Evolutionary conservation across 176 grass and related monocot species (phyloP), one percentile per base, ranked within the genome.

Genomic region (Musa itinerans): DNA sequence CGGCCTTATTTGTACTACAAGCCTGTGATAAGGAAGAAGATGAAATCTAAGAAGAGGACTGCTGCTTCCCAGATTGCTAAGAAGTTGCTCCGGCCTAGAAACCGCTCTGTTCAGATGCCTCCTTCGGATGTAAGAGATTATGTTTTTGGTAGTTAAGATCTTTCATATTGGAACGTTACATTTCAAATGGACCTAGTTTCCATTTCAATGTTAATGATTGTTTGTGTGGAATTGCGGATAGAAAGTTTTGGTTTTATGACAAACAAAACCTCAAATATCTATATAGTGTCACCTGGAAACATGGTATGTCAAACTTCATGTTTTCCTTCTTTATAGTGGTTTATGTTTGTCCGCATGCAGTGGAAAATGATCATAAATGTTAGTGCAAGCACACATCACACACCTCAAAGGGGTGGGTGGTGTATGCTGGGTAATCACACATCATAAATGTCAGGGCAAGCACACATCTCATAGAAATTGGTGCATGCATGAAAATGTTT

Each of bases 41-140:
- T 95, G 19, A 94, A 94, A 61, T 78, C 93, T 1, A 99, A 95
- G 85, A 99, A 83, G 86, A 88, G 91, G 74, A 86, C 91, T 12
- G 78, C 96, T 11, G 91, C 96, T 16, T 87, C 90, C 10, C 90
- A 94, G 83, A 99, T 99, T 77, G 96, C 83, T 52, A 99, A 99
- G 80, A 99, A 95, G 85, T 61, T 99, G 26, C 89, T 99, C 74
- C 79, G 73, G 11, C 85, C 85, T 23, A 71, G 85, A 50, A 95
- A 84, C 50, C 63, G 86, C 27, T 63, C 83, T 59, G 74, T 78
- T 10, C 74, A 83, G 58, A 72, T 79, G 11, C 79, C 92, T 4
- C 86, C 91, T 0, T 73, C 85, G 0, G 91, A 99, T 83, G 96
- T 99, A 91, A 94, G 86, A 68, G 43, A 51, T 70, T 49, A 70